Percentiles rank a stretch among this genome's conserved stretches.
Conservation (phyloP, 768 basidiomycete species). For the Exsudoporus frostii region DNA sequence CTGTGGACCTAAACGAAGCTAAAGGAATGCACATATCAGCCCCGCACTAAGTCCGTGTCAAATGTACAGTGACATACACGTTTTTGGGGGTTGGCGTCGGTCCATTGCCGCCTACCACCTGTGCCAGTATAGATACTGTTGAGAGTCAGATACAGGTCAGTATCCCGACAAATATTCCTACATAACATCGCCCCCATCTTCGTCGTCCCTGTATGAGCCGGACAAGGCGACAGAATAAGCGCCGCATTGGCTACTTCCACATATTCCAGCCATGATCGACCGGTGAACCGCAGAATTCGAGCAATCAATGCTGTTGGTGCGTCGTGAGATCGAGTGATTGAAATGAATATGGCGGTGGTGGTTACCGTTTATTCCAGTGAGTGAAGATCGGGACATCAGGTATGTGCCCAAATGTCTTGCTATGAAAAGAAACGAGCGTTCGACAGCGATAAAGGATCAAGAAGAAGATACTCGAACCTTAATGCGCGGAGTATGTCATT, state of each 20-base stretch:
- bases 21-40: not conserved
- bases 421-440: not conserved
- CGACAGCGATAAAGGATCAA: not conserved
- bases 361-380: constrained; percentile 19
- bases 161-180: constrained; percentile 3
- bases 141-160: not conserved
- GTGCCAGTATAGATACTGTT: constrained; percentile 28
- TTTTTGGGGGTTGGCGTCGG: constrained; percentile 10
- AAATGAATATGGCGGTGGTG: not conserved
- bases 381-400: constrained; percentile 23
- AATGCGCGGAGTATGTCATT: not conserved
- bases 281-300: constrained; percentile 20
- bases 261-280: constrained; percentile 13
- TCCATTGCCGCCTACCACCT: constrained; percentile 19
- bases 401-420: constrained; percentile 25
- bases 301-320: constrained; percentile 5
- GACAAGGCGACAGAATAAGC: constrained; percentile 22
- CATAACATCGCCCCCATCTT: constrained; percentile 28
- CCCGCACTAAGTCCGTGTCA: not conserved
- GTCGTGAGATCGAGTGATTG: not conserved
- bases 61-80: constrained; percentile 16
- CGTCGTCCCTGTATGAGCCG: constrained; percentile 19
- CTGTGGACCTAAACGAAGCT: constrained; percentile 25
- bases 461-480: not conserved
- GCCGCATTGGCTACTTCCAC: constrained; percentile 11